Percentiles rank a stretch among this genome's conserved stretches.
Conservation (phyloP, 148 eudicot species). For the Chenopodium album region DNA sequence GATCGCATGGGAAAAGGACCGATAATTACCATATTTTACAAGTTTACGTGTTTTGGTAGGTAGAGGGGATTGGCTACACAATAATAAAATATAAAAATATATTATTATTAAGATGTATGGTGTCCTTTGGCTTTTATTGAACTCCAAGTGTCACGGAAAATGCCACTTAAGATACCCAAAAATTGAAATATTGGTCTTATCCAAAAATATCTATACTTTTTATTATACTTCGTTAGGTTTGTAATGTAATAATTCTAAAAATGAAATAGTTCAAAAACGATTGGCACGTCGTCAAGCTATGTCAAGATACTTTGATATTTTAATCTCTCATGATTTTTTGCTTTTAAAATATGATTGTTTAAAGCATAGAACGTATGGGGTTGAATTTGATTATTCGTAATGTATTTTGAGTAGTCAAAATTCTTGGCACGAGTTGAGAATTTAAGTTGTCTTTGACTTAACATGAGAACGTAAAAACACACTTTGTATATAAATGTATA, state of each 20-base stretch:
- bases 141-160: slow-evolving; percentile 26
- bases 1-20: background rate
- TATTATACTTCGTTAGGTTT: background rate
- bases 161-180: background rate
- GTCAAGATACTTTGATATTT: background rate
- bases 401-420: background rate
- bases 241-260: background rate
- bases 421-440: background rate
- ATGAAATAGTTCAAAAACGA: background rate
- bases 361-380: no score
- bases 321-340: no score
- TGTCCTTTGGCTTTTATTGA: slow-evolving; percentile 26
- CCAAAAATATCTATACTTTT: background rate
- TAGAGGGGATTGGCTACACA: slow-evolving; percentile 2
- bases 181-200: background rate
- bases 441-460: background rate
- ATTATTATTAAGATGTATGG: background rate
- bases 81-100: background rate
- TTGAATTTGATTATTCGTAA: no score
- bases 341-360: no score
- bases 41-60: slow-evolving; percentile 4
- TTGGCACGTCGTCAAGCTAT: background rate
- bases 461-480: no score
- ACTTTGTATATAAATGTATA: no score
- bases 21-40: background rate